phyloP scores from a whole-genome alignment of 2,329 filamentous ascomycete species.

The Tolypocladium pustulatum region DNA sequence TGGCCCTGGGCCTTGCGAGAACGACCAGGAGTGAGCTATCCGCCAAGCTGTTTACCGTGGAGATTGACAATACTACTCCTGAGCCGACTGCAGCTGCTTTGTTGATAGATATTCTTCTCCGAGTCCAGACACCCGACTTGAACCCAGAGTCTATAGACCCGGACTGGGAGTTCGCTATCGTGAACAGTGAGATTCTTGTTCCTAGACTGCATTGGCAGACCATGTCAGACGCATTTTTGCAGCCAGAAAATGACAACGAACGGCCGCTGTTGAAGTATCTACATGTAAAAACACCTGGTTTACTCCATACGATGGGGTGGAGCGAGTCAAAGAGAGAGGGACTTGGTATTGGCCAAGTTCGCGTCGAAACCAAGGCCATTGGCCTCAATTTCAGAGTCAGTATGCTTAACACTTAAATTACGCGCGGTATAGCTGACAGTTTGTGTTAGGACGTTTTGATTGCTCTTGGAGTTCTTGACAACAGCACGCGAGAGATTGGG shows the following conservation, averaged over 20 bases:
- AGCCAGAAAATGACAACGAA: not conserved
- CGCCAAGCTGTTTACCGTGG: slow-evolving; percentile 1
- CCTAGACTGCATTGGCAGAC: slow-evolving; percentile 5
- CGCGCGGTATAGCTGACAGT: not conserved
- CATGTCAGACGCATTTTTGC: not conserved
- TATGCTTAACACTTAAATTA: not conserved
- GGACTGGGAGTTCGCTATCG: slow-evolving; percentile 3
- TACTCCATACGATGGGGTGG: slow-evolving; percentile 4
- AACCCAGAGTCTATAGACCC: slow-evolving; percentile 1
- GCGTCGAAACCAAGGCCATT: slow-evolving; percentile 11
- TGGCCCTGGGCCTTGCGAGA: slow-evolving; percentile 3
- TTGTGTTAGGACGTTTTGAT: slow-evolving; percentile 25
- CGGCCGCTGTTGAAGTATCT: not conserved
- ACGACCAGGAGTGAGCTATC: slow-evolving; percentile 3
- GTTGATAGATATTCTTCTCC: not conserved
- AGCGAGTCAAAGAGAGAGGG: not conserved
- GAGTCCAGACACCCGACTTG: not conserved
- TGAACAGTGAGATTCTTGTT: slow-evolving; percentile 1
- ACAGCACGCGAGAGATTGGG: slow-evolving; percentile 10
- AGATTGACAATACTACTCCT: slow-evolving; percentile 1
- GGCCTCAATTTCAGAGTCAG: slow-evolving; percentile 12
- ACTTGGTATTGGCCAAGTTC: not conserved
- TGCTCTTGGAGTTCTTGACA: slow-evolving; percentile 18
- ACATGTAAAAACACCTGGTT: not conserved
- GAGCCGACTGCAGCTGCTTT: not conserved